Base-by-base conservation (phyloP, 2,329 filamentous ascomycete genomes). In the Diaporthe sp. region DNA sequence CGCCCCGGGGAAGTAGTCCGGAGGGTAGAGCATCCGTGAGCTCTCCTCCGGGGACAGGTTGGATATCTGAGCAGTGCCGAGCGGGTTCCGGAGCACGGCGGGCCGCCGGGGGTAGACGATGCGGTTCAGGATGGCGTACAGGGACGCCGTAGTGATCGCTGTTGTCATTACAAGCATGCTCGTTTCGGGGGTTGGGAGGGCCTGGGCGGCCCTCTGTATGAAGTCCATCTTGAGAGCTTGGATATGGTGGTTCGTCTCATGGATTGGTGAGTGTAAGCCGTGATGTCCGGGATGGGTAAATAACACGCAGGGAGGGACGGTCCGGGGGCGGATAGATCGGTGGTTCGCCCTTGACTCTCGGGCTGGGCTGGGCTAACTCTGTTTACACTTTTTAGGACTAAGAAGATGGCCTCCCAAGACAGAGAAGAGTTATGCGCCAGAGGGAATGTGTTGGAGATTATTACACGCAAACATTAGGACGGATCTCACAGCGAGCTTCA, bases 1-100 rank as follows among this genome's bases (percentile, higher is more conserved):
- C 0, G 86, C 90, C 9, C 94, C 92, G 0, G 93, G 93, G 19
- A 96, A 87, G 22, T 89, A 88, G 82, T 95, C 89, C 4, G 91
- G 91, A 1, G 93, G 93, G 81, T 97, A 95, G 3, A 91, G 89
- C 30, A 89, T 78, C 6, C 81, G 78, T 60, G 81, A 80, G 25
- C 84, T 78, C 75, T 86, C 83, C 17, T 81, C 81, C 57, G 80
- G 77, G 22, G 84, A 81, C 15, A 85, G 77, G 9, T 77, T 76
- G 15, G 83, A 83, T 4, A 86, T 76, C 54, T 82, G 81, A 28
- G n/a, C n/a, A n/a, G 85, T 86, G 73, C 81, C 85, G 40, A 74
- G 72, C 22, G 75, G 75, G 71, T 38, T 58, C 55, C 40, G 74
- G 30, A 69, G 64, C 38, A 73, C 42, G 40, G 64, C 8, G 40